These are phyloP conservation scores for Cercospora sp. DNA, from an alignment of 2,329 filamentous ascomycete genomes.

Conservation along the genomic window DNA sequence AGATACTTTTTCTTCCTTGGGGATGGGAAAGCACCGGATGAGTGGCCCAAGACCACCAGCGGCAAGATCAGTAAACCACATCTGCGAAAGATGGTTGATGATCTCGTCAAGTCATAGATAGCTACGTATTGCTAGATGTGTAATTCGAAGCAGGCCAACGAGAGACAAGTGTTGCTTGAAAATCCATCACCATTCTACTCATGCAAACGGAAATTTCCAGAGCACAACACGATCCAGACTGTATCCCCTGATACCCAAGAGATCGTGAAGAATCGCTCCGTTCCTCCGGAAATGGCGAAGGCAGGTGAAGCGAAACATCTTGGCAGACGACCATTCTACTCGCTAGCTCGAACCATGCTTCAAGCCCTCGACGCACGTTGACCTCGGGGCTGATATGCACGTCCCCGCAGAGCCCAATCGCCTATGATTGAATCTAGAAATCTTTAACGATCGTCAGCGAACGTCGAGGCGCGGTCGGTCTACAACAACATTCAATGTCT, in stretches of 20 bases:
- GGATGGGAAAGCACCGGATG: conserved; percentile 27
- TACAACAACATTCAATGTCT: neutral
- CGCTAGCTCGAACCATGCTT: conserved; percentile 9
- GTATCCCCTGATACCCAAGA: neutral
- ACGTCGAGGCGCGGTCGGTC: neutral
- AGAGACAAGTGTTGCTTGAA: neutral
- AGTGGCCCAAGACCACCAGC: conserved; percentile 34
- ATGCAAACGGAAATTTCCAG: neutral
- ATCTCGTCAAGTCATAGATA: conserved; percentile 15
- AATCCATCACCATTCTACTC: neutral
- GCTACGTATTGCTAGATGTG: neutral
- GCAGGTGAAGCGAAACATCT: conserved; percentile 6
- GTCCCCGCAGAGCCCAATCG: conserved; percentile 3
- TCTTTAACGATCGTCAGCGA: neutral
- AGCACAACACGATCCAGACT: neutral
- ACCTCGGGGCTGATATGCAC: conserved; percentile 15
- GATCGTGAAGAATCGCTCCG: neutral
- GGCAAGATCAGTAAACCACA: conserved; percentile 35
- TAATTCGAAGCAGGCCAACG: neutral
- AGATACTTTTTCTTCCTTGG: conserved; percentile 33
- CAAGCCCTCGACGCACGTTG: conserved; percentile 10
- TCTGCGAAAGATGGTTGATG: conserved; percentile 29
- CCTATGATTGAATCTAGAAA: neutral
- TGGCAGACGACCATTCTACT: neutral
- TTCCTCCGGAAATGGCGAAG: neutral